Percentiles rank a stretch among this genome's conserved stretches.
Evolutionary conservation across 2,329 filamentous ascomycete species (phyloP).

Genomic region (Xylariaceae sp.): DNA sequence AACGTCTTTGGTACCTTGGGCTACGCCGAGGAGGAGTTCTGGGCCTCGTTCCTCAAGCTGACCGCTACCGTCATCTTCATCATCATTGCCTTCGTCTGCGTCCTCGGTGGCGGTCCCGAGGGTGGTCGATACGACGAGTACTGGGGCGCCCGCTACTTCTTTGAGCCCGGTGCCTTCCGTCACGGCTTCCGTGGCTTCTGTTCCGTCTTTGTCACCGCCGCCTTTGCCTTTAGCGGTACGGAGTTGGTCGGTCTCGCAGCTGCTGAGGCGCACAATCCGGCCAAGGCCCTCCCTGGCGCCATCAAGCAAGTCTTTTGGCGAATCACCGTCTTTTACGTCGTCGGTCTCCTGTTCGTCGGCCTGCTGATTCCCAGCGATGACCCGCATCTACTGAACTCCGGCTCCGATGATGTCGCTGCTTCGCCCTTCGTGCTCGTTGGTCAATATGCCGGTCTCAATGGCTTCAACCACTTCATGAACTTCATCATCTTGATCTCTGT

Average conservation of each 20-base stretch:
- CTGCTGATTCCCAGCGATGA: slow-evolving; percentile 45
- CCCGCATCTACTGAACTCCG: slow-evolving; percentile 40
- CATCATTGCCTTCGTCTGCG: slow-evolving; percentile 55
- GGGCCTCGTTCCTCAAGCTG: slow-evolving; percentile 53
- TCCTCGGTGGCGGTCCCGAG: slow-evolving; percentile 56
- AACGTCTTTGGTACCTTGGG: slow-evolving; percentile 54
- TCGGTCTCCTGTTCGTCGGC: slow-evolving; percentile 49
- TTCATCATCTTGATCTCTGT: slow-evolving; percentile 55
- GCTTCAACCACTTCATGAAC: slow-evolving; percentile 56
- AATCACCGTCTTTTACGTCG: slow-evolving; percentile 51
- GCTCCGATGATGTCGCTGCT: slow-evolving; percentile 39
- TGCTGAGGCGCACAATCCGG: slow-evolving; percentile 66
- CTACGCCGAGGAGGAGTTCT: slow-evolving; percentile 58
- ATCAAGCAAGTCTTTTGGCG: slow-evolving; percentile 73
- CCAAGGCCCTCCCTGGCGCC: slow-evolving; percentile 71
- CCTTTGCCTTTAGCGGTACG: slow-evolving; percentile 69
- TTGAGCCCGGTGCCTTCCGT: slow-evolving; percentile 54
- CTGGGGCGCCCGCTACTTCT: slow-evolving; percentile 46
- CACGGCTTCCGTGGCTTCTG: slow-evolving; percentile 74
- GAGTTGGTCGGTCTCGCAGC: slow-evolving; percentile 72
- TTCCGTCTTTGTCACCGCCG: slow-evolving; percentile 67
- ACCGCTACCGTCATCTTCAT: slow-evolving; percentile 59
- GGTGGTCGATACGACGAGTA: slow-evolving; percentile 40
- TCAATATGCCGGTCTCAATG: slow-evolving; percentile 46
- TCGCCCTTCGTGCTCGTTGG: slow-evolving; percentile 58